Percentiles rank a stretch among this genome's conserved stretches.
Conservation (phyloP, 2,329 filamentous ascomycete genomes). For the Colletotrichum karsti region DNA sequence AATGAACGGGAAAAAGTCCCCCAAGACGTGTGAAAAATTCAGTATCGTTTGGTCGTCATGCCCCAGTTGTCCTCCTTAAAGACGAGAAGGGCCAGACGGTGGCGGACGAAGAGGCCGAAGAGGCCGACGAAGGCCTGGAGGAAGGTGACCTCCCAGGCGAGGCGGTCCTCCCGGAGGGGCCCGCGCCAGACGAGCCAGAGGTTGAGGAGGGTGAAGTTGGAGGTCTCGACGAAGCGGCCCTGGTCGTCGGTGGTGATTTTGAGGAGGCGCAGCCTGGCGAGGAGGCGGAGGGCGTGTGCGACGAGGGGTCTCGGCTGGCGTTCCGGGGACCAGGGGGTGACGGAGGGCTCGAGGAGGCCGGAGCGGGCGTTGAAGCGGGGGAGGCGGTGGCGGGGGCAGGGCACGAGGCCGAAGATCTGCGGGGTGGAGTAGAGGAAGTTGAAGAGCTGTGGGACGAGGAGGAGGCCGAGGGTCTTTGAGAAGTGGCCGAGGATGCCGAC, state of each 20-base stretch:
- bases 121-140: slow-evolving; percentile 82
- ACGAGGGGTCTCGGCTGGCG: slow-evolving; percentile 75
- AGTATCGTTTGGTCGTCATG: slow-evolving; percentile 28
- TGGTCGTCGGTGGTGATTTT: slow-evolving; percentile 72
- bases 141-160: slow-evolving; percentile 81
- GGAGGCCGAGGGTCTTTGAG: slow-evolving; percentile 91
- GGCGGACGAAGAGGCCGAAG: slow-evolving; percentile 85
- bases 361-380: slow-evolving; percentile 88
- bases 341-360: slow-evolving; percentile 85
- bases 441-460: slow-evolving; percentile 93
- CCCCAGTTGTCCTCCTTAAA: slow-evolving; percentile 89
- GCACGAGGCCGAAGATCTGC: slow-evolving; percentile 88
- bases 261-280: slow-evolving; percentile 71
- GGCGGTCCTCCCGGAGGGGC: slow-evolving; percentile 84
- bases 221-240: slow-evolving; percentile 79
- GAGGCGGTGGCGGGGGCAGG: slow-evolving; percentile 91
- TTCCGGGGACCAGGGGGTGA: slow-evolving; percentile 76
- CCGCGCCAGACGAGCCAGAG: slow-evolving; percentile 97
- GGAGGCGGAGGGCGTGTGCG: slow-evolving; percentile 69
- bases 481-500: slow-evolving; percentile 98
- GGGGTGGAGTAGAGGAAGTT: slow-evolving; percentile 96
- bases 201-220: slow-evolving; percentile 93
- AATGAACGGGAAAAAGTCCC: not conserved
- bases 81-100: slow-evolving; percentile 85
- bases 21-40: not conserved